Evolutionary conservation across 345 rosid species (phyloP).

Genomic region (Syzygium aromaticum): DNA sequence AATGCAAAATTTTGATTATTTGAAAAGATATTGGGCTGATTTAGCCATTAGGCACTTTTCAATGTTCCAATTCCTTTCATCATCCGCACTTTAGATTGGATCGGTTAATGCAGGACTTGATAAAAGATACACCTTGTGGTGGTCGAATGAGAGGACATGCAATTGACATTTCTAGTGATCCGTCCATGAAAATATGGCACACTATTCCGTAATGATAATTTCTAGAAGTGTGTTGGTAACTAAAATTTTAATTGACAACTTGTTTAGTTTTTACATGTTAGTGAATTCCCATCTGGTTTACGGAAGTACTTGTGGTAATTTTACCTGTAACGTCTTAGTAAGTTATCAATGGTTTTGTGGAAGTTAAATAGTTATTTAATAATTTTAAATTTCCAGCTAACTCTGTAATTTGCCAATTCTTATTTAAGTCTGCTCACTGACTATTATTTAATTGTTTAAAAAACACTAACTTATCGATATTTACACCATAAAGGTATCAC

Average conservation of each 20-base stretch:
- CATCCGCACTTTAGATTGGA: background rate
- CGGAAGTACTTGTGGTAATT: background rate
- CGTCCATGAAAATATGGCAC: background rate
- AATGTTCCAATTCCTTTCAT: background rate
- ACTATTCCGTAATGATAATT: background rate
- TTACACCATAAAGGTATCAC: no score
- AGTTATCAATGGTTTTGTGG: background rate
- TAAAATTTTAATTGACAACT: background rate
- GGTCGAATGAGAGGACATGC: background rate
- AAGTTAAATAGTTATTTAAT: background rate
- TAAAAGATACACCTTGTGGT: background rate
- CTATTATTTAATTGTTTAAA: no score
- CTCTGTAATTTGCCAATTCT: background rate
- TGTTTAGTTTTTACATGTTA: background rate
- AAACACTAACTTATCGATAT: no score
- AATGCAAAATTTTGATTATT: background rate
- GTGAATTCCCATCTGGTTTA: background rate
- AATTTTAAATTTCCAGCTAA: background rate
- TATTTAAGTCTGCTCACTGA: background rate
- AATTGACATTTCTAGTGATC: background rate
- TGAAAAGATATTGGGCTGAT: background rate
- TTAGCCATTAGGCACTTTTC: background rate
- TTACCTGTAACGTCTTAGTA: background rate
- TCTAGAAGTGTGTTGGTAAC: background rate
- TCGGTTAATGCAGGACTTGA: background rate